phyloP scores from a whole-genome alignment of 495 filamentous ascomycete species.

The Trichoderma erinaceum region DNA sequence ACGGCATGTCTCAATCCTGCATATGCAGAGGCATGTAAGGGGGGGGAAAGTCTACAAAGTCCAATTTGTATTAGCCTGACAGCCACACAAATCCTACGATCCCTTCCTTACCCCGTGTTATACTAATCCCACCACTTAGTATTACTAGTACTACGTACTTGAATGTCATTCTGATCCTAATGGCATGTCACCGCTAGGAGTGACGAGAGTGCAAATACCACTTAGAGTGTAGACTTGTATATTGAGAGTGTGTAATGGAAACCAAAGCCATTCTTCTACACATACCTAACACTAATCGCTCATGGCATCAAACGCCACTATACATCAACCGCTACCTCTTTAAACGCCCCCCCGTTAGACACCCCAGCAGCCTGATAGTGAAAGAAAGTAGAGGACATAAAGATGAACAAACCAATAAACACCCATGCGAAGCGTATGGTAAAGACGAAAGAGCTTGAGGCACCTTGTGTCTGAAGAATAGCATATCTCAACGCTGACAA shows the following conservation, averaged over 20 bases:
- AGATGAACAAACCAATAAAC: background rate
- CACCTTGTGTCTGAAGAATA: background rate
- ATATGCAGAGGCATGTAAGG: too few species aligned
- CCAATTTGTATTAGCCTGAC: too few species aligned
- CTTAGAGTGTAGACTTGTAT: background rate
- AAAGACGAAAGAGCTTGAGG: background rate
- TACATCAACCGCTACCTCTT: background rate
- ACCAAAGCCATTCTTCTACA: constrained; percentile 1
- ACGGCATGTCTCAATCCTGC: too few species aligned
- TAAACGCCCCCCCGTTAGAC: background rate
- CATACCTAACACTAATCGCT: constrained; percentile 20
- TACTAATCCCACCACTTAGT: too few species aligned
- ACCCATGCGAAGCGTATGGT: background rate
- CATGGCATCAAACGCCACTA: background rate
- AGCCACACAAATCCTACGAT: too few species aligned
- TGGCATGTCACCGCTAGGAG: too few species aligned
- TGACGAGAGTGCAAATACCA: background rate
- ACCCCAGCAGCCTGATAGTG: background rate
- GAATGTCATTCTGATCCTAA: background rate
- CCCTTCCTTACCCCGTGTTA: too few species aligned
- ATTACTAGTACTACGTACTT: background rate
- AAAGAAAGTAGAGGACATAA: background rate
- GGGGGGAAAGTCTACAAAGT: too few species aligned
- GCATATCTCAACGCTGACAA: background rate
- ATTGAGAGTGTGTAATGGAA: background rate